Base-by-base conservation (phyloP, 257 asterid genomes). In the Solanum virginianum region DNA sequence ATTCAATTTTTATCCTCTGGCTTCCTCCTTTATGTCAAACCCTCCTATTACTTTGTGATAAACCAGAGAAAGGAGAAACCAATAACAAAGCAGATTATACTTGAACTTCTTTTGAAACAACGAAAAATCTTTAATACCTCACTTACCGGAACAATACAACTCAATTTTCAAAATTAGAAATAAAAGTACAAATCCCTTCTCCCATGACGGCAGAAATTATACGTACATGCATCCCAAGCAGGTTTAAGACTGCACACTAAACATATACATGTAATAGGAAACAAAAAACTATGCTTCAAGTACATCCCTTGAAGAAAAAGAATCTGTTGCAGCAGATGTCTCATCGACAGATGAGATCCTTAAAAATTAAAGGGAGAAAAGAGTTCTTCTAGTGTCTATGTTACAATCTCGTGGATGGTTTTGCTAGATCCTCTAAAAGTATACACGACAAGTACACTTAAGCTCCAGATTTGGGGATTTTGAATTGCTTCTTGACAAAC, bases 401-500 rank as follows among this genome's bases (percentile, higher is more conserved):
- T 22, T 77, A 51, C 47, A 77, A 26, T 77, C 24, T 24, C 62
- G 51, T 24, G 6, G n/a, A 75, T 26, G 24, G 24, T 74, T 74
- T 47, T 13, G 57, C 43, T 22, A 47, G 81, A 22, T 75, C 43
- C 82, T n/a, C 82, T 75, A 47, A 22, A 24, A 24, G n/a, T 49
- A 75, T 49, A 75, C 63, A 77, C 15, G 5, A 14, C 10, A 77
- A 77, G 82, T 51, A 43, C 71, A 77, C 91, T 91, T 91, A 89
- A 80, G 90, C 88, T 66, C 89, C 86, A 81, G 95, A 89, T 88
- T 95, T 96, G 0, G 99, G 98, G 88, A 96, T 96, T 85, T 89
- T 96, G 90, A 91, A 95, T 81, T 96, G 98, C 88, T 96, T 95
- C 94, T 96, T 96, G 90, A 96, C 95, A 91, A 96, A 96, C 85